Evolutionary conservation across 108 stramenopile genomes (phyloP), one percentile per base, ranked within the genome.

Genomic region (Epithemia pelagica): DNA sequence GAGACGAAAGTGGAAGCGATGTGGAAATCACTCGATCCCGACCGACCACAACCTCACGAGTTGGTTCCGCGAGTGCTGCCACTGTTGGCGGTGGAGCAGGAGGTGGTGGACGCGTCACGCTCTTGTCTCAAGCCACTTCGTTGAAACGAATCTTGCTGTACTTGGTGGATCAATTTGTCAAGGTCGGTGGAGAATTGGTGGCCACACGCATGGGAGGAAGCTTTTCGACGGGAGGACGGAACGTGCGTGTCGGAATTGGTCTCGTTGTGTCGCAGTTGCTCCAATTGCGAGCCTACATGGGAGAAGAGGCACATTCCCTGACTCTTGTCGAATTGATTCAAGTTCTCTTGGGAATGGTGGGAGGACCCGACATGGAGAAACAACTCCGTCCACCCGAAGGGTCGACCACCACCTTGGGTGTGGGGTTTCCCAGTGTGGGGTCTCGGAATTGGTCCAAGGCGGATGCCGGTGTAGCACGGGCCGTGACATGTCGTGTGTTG

Each of bases 181-280:
- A 90, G 53, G 75, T 72, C 54, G 92, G 89, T 57, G 92, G 92
- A 56, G 89, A 94, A 59, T 57, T 81, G 25, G 64, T 66, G 10
- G 80, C 87, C 1, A 72, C 74, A 32, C 73, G 81, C 57, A 71
- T 79, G 28, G 88, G 89, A n/a, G 89, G 92, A 28, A 54, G 72
- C 22, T 89, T 78, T 65, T 89, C 88, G 2, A 69, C 67, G 1
- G 92, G 92, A 26, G 89, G 92, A 20, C 76, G 92, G 24, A 86
- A 85, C 26, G 73, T 78, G 53, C 82, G 89, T n/a, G 72, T 89
- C n/a, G 92, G 89, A 1, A 74, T 82, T 64, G 53, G 78, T 15
- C 62, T 75, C 3, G 67, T 66, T 28, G 46, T 94, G 30, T 73
- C 82, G 0, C 71, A 87, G 52, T 67, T 88, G 2, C 59, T 90